Base-by-base conservation (phyloP, 2,329 filamentous ascomycete species). In the Aspergillaceae sp. region DNA sequence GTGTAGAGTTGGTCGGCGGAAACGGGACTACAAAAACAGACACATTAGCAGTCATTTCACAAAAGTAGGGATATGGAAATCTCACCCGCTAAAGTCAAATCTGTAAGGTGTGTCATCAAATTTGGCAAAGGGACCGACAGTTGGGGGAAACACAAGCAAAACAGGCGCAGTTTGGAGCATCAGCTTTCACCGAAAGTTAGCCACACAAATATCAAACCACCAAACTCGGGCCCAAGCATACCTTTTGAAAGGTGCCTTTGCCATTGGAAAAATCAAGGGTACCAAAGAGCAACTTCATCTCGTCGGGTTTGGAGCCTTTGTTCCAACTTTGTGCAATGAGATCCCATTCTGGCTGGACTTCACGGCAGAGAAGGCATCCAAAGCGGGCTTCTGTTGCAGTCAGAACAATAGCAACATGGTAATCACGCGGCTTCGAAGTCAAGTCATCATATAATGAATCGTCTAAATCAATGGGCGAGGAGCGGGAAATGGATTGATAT, bases 341-440 rank as follows among this genome's bases (percentile, higher is more conserved):
- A 46, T 94, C 86, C 86, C 89, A 98, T 70, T 98, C 92, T 1
- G 90, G 85, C 66, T 95, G 86, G 67, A 98, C 95, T 44, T 94
- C 87, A 44, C 82, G 79, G 68, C 92, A 98, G 42, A 97, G 74
- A 54, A 82, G 74, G 66, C 92, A 98, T 49, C 86, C 87, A 63
- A 87, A 96, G 48, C 87, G 80, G 30, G 82, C 62, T 55, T 95
- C 90, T 59, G 90, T 71, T 34, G 92, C 92, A 1, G 92, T 98
- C 54, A 98, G 73, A 9, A 98, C 78, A 3, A 98, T 78, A 2
- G 83, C 84, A 29, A 86, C 78, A 35, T 82, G 82, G 67, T 96
- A 94, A 69, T 98, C 86, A 55, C 92, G 82, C 8, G 90, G 88
- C 1, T 79, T 70, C 10, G 79, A 71, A 3, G 87, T 94, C 55